Evolutionary conservation across 1,284 basidiomycete species (phyloP), one percentile per base, ranked within the genome.

Genomic region (Microbotryum lychnidis-dioicae): DNA sequence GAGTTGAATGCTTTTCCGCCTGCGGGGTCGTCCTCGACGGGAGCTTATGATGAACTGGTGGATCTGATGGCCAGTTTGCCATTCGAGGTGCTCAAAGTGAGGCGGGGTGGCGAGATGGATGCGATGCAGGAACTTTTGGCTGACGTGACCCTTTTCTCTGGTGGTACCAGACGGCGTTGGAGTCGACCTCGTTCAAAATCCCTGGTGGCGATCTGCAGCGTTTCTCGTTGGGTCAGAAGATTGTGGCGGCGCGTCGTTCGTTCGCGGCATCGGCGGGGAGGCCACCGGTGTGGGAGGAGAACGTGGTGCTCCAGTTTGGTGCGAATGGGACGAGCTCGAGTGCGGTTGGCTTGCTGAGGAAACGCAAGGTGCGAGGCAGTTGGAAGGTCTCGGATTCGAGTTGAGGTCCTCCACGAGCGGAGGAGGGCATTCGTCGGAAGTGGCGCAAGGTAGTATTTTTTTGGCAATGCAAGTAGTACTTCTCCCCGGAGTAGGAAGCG

Each of bases 251-350:
- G 37, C 37, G 37, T 42, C 37, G 37, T 18, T 42, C 37, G 37
- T 5, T 42, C 14, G 37, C 37, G 37, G 37, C 16, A 16, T 12
- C 37, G 37, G 12, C 37, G 37, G 37, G 37, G 16, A 42, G 37
- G 14, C 14, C 12, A 42, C 37, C 37, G 37, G 56, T 56, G 2
- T 66, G 63, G 9, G 64, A 66, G 6, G 64, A 66, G 50, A 50
- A 61, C 23, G 64, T 66, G 31, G 64, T 66, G 23, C 57, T 66
- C 9, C 53, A 53, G 21, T 66, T 66, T 14, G 60, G 60, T 29
- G 49, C 25, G 29, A 29, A 25, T 10, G 59, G 52, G 0, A 9
- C 52, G 23, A 45, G 55, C 14, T 49, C 44, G 21, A 57, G 50
- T 20, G 54, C 64, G 4, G 61, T 66, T 6, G 61, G 44, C 10